Conservation (phyloP, 768 basidiomycete genomes). For the Tulasnella sp. region DNA sequence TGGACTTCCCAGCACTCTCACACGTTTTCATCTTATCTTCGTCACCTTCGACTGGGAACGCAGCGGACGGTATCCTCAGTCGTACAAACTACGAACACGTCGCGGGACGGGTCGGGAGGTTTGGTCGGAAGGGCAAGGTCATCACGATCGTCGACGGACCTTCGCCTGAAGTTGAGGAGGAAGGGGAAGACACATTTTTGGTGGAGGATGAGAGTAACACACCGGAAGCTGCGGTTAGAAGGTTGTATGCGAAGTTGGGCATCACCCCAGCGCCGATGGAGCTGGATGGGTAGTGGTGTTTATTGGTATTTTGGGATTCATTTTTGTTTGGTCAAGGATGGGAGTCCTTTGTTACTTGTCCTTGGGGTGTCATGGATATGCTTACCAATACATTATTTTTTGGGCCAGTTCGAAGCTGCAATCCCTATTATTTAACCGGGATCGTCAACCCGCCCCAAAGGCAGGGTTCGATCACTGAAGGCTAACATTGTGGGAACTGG, state of each 20-base stretch:
- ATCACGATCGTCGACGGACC: constrained; percentile 4
- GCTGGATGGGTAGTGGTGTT: background rate
- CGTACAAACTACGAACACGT: constrained; percentile 3
- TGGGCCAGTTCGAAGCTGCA: no score
- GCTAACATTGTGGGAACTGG: no score
- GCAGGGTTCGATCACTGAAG: no score
- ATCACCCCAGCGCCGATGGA: background rate
- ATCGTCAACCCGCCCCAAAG: no score
- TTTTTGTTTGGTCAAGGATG: no score
- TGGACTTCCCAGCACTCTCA: constrained; percentile 10
- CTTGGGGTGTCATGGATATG: no score
- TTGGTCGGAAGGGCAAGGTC: constrained; percentile 5
- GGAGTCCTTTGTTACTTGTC: no score
- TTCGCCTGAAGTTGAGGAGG: background rate
- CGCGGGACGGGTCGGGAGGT: constrained; percentile 12
- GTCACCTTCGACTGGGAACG: background rate
- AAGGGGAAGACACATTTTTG: background rate
- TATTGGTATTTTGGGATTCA: no score
- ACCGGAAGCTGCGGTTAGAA: background rate
- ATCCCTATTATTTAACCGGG: no score
- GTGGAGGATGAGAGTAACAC: background rate
- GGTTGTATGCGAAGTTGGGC: constrained; percentile 2
- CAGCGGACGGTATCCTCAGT: background rate
- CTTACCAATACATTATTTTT: no score
- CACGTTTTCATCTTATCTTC: constrained; percentile 9